Base-by-base conservation (phyloP, 1,284 basidiomycete species). In the Cutaneotrichosporon dermatis region DNA sequence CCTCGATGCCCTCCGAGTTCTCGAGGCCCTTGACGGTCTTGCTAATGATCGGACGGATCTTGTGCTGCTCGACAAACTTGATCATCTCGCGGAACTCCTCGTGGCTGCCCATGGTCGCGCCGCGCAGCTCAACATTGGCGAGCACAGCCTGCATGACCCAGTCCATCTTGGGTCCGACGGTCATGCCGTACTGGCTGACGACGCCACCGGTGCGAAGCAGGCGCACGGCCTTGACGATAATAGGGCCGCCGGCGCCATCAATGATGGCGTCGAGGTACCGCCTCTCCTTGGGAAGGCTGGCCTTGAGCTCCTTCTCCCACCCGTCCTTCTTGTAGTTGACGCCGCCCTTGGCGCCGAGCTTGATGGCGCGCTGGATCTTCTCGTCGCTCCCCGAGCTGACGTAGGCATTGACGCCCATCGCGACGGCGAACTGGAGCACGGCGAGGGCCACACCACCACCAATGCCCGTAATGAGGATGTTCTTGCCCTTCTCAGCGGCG, bases 251-350 rank as follows among this genome's bases (percentile, higher is more conserved):
- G 13, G 62, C 62, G 15, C 62, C 62, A 45, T 63, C 62, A 36
- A 63, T 44, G 46, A 63, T 52, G 6, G 62, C 58, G 46, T 63
- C 62, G 36, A 63, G 56, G 56, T 41, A 63, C 9, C 55, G 58
- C n/a, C 62, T 40, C 56, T 60, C 56, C 54, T 53, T 54, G 44
- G 62, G 62, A 25, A 63, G 59, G 15, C 49, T 12, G 8, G 53
- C 54, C 56, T 63, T 63, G 58, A 63, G 62, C 25, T 63, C 56
- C 59, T 63, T 63, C 35, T 63, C 62, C 62, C 62, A 63, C 10
- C 49, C 39, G 9, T 48, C 54, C 6, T 45, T 55, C 51, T 60
- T 63, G 58, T 63, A 63, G 40, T 10, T 45, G 4, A 63, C 50
- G 8, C 62, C 62, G 42, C 59, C 62, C 55, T 58, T 57, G 6